Evolutionary conservation across 169 alveolate species (phyloP).

Genomic region (Plasmodium sp.): DNA sequence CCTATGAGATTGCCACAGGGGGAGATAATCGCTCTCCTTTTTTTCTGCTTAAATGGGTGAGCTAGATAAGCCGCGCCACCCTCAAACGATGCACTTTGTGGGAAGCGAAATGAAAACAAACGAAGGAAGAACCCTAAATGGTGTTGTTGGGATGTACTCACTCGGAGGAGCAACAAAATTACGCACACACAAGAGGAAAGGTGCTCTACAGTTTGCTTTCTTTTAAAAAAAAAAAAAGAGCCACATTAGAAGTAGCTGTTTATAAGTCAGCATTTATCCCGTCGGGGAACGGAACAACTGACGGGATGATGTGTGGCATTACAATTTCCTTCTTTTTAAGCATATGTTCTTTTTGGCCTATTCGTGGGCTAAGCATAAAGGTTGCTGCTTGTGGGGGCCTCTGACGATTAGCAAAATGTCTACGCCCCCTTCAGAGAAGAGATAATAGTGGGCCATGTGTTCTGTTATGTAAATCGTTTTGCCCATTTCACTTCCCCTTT

Average conservation of each 20-base stretch:
- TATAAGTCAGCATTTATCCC: neutral
- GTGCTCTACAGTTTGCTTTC: neutral
- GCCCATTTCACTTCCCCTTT: neutral
- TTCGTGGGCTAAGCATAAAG: neutral
- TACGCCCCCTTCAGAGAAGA: neutral
- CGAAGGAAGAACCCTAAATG: neutral
- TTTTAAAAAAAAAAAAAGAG: neutral
- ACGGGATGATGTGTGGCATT: neutral
- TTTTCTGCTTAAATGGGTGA: neutral
- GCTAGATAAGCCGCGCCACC: neutral
- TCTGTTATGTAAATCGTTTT: neutral
- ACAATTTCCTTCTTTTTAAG: neutral
- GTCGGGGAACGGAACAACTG: neutral
- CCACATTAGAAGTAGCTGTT: neutral
- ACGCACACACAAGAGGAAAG: neutral
- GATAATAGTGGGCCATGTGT: neutral
- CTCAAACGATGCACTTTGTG: neutral
- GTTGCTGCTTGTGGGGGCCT: neutral
- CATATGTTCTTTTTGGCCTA: neutral
- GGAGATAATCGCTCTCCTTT: neutral
- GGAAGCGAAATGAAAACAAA: neutral
- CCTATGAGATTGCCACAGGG: neutral
- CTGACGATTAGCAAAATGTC: neutral
- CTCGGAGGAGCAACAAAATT: neutral
- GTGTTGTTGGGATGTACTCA: neutral